Base-by-base conservation (phyloP, 1,284 basidiomycete genomes). In the Farysia itapuensis region DNA sequence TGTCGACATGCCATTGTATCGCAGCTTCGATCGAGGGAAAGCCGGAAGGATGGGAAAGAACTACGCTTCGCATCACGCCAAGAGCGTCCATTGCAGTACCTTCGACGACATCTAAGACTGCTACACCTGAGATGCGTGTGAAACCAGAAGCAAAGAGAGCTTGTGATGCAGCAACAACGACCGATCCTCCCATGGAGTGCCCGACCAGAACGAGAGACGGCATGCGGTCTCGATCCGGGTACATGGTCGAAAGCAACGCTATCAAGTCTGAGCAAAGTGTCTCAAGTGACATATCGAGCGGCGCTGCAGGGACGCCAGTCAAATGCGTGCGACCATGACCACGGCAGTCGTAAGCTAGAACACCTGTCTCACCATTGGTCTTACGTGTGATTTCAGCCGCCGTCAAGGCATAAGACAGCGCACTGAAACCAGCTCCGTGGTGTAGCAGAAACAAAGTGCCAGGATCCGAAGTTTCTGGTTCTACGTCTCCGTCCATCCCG, bases 21-120 rank as follows among this genome's bases (percentile, higher is more conserved):
- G 88, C 92, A 31, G 88, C 86, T 71, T 92, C 86, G 6, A 88
- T 79, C 21, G 84, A 88, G 37, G 83, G 81, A 75, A 98, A 99
- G 0, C 86, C 86, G 16, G 84, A 84, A 1, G 94, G 95, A 8
- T 91, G 84, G 13, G 86, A 82, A 39, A 86, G 85, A n/a, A 98
- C 82, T 20, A 98, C 85, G 32, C 81, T 83, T 51, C 88, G 84
- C 94, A 99, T 98, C 56, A 88, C 83, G 0, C 88, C 87, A 6
- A 98, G 82, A 0, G 92, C 88, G 35, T 94, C 91, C 26, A 97
- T 81, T 0, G 95, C 93, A n/a, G 90, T 90, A 6, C 93, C 94
- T 81, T 99, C 94, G 0, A 99, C 95, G 6, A 97, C 91, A 67
- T 98, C 95, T 2, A 99, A 80, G 1, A 96, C 91, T 1, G 84